phyloP scores from a whole-genome alignment of 169 alveolate genomes.

The Plasmodium cynomolgi region DNA sequence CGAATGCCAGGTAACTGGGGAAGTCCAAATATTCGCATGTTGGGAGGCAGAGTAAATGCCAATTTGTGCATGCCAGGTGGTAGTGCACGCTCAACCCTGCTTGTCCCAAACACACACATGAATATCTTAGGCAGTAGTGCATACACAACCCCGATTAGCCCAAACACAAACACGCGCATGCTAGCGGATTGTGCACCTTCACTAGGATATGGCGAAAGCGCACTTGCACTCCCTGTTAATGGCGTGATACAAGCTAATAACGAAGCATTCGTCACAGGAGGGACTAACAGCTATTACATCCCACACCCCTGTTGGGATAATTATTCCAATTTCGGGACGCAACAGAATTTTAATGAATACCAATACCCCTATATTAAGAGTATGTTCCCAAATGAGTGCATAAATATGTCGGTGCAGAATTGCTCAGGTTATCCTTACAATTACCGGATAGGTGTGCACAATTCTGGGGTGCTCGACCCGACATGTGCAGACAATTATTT shows the following conservation, averaged over 20 bases:
- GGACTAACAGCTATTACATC: neutral
- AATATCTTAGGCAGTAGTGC: neutral
- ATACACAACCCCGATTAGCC: neutral
- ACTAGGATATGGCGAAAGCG: neutral
- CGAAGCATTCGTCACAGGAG: neutral
- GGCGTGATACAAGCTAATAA: neutral
- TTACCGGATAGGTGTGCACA: neutral
- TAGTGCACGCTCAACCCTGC: neutral
- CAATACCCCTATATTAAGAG: neutral
- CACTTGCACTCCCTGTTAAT: neutral
- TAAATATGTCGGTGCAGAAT: neutral
- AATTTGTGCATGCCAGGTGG: neutral
- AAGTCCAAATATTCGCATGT: neutral
- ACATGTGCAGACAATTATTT: neutral
- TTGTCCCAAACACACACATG: neutral
- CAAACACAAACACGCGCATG: neutral
- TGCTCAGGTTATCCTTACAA: conserved; percentile 2
- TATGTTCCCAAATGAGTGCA: neutral
- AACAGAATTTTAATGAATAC: neutral
- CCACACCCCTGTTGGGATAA: neutral
- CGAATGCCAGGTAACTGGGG: neutral
- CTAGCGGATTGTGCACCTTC: neutral
- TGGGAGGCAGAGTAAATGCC: neutral
- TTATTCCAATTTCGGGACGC: neutral
- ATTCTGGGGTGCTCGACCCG: neutral